Base-by-base conservation (phyloP, 2,329 filamentous ascomycete genomes). In the Diaporthe citriasiana region DNA sequence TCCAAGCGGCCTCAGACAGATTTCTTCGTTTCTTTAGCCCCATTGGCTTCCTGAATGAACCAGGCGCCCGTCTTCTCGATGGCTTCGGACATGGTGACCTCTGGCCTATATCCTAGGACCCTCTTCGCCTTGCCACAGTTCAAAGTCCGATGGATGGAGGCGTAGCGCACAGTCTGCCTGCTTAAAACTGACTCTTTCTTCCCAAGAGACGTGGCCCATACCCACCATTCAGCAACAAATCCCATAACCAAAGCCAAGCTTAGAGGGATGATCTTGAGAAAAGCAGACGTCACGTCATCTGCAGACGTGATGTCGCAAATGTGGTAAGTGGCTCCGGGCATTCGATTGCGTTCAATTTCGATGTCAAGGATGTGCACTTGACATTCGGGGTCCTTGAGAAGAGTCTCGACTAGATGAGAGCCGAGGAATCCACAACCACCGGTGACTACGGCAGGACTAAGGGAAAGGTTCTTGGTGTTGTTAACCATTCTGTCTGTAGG, bases 361-460 rank as follows among this genome's bases (percentile, higher is more conserved):
- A 76, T 68, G 50, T 76, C 74, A 30, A 77, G 45, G 57, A 76
- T 70, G 51, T 77, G 73, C 38, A 77, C 69, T 38, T 51, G 30
- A 38, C 69, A 73, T 13, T 65, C 40, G 19, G 71, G 71, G 63
- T 66, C 57, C 25, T 75, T 68, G 56, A 76, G 74, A 19, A 77
- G 51, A 25, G 56, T 56, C 17, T 55, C 65, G 63, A 75, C 70
- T 17, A 77, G 73, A 70, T 76, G 76, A 55, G 56, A 76, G 22
- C 75, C 75, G 35, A 76, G 75, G 65, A 77, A 77, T 40, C 75
- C 76, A 42, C 76, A 76, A 33, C 74, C 76, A 25, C 76, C 74
- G 15, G 75, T 77, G n/a, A 77, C 70, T 30, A 77, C 25, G 50
- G 55, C 74, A 22, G 76, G 72, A 27, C 75, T 73, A 13, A 77